Percentiles rank a stretch among this genome's conserved stretches.
Conservation (phyloP, 331 rosid genomes). For the Pyracantha coccinea region DNA sequence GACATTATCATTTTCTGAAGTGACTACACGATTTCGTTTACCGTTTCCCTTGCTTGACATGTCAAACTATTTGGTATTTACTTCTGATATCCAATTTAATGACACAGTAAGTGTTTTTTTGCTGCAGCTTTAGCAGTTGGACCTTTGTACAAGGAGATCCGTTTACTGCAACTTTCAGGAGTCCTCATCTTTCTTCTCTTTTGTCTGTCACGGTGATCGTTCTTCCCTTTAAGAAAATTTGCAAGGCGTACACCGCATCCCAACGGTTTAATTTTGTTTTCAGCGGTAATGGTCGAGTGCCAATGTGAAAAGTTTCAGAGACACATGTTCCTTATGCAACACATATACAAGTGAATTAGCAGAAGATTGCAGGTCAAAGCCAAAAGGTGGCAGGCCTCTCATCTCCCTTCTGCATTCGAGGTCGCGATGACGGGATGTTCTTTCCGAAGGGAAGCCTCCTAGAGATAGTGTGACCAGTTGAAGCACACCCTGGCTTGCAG, state of each 20-base stretch:
- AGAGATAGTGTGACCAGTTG: not conserved
- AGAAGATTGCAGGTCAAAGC: slow-evolving; percentile 55
- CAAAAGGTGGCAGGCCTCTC: slow-evolving; percentile 69
- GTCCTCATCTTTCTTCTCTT: slow-evolving; percentile 28
- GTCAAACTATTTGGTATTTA: not conserved
- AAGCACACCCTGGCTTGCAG: too few relatives aligned
- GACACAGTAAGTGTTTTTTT: not conserved
- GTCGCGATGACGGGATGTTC: slow-evolving; percentile 12
- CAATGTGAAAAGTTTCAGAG: slow-evolving; percentile 16
- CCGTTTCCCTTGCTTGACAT: not conserved
- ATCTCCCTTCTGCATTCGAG: slow-evolving; percentile 19
- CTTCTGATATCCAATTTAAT: not conserved
- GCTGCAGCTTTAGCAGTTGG: slow-evolving; percentile 45
- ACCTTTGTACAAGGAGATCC: slow-evolving; percentile 19
- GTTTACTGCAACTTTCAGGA: slow-evolving; percentile 30
- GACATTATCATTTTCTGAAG: too few relatives aligned
- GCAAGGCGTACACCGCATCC: slow-evolving; percentile 3
- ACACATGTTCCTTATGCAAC: not conserved
- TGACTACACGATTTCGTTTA: too few relatives aligned
- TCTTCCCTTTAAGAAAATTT: not conserved
- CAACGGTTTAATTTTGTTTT: slow-evolving; percentile 29
- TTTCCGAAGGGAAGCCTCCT: slow-evolving; percentile 42
- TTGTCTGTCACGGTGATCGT: slow-evolving; percentile 21
- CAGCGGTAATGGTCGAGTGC: slow-evolving; percentile 22
- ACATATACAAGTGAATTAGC: slow-evolving; percentile 19